These are phyloP conservation scores for Rhodamnia argentea DNA, from an alignment of 345 rosid species.

Conservation along the genomic window DNA sequence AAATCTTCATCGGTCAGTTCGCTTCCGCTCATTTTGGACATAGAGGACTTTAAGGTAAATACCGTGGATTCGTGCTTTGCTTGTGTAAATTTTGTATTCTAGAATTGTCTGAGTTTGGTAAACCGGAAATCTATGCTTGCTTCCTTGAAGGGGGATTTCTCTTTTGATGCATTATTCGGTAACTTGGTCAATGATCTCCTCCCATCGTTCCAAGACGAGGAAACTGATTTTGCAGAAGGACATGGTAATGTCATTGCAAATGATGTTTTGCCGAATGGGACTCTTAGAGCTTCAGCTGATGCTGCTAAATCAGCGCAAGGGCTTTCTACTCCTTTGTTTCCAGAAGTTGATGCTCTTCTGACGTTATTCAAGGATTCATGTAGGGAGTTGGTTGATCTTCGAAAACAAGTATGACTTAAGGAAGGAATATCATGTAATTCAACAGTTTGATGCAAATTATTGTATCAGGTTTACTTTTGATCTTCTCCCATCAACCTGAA, in stretches of 20 bases:
- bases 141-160: slow-evolving; percentile 75
- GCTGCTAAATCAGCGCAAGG: slow-evolving; percentile 40
- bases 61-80: background rate
- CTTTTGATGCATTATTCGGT: slow-evolving; percentile 92
- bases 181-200: slow-evolving; percentile 76
- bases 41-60: slow-evolving; percentile 89
- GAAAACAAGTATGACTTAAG: slow-evolving; percentile 51
- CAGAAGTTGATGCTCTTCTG: slow-evolving; percentile 86
- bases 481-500: background rate
- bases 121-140: background rate
- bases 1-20: slow-evolving; percentile 53
- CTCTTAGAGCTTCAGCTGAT: slow-evolving; percentile 47
- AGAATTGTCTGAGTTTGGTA: background rate
- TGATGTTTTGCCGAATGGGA: slow-evolving; percentile 69
- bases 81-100: background rate
- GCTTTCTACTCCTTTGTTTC: slow-evolving; percentile 64
- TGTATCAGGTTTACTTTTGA: background rate
- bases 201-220: slow-evolving; percentile 84
- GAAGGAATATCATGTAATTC: background rate
- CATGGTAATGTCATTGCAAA: slow-evolving; percentile 42
- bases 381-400: slow-evolving; percentile 81
- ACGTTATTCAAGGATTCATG: slow-evolving; percentile 84
- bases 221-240: slow-evolving; percentile 53
- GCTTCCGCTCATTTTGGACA: slow-evolving; percentile 70
- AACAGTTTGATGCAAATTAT: background rate